phyloP scores from a whole-genome alignment of 1,284 basidiomycete genomes.

The Mycena sp. region DNA sequence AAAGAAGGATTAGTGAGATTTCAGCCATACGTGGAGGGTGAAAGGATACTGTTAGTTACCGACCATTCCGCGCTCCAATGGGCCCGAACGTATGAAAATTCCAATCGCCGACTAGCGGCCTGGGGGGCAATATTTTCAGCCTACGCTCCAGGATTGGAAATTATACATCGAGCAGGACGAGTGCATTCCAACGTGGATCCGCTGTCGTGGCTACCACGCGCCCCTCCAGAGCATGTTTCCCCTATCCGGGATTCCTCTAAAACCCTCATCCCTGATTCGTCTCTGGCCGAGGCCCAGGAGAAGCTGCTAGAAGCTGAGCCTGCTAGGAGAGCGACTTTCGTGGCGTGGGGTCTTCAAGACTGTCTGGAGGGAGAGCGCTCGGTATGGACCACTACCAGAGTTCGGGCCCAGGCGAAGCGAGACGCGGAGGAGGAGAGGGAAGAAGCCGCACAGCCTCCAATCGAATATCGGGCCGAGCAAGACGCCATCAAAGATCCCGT shows the following conservation, averaged over 20 bases:
- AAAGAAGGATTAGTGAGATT: conserved; percentile 45
- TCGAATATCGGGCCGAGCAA: too few relatives aligned
- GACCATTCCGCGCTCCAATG: conserved; percentile 42
- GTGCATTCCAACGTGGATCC: conserved; percentile 46
- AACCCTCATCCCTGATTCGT: too few relatives aligned
- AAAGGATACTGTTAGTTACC: conserved; percentile 36
- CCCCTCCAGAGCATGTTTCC: conserved; percentile 16
- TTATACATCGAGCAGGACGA: conserved; percentile 50
- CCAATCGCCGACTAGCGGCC: conserved; percentile 30
- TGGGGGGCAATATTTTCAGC: conserved; percentile 40
- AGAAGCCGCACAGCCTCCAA: too few relatives aligned
- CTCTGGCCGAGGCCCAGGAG: background rate
- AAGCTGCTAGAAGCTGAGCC: background rate
- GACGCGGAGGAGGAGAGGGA: too few relatives aligned
- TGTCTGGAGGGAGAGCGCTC: too few relatives aligned
- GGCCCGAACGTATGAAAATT: conserved; percentile 23
- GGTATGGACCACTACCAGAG: too few relatives aligned
- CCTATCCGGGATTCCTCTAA: background rate
- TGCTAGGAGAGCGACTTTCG: too few relatives aligned
- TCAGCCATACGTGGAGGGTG: conserved; percentile 48
- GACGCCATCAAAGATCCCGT: background rate
- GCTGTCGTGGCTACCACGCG: conserved; percentile 32
- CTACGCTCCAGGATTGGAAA: conserved; percentile 41
- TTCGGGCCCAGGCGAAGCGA: too few relatives aligned
- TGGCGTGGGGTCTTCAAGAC: too few relatives aligned